Evolutionary conservation across 2,329 filamentous ascomycete species (phyloP), one percentile per base, ranked within the genome.

Genomic region (Seiridium unicorne): DNA sequence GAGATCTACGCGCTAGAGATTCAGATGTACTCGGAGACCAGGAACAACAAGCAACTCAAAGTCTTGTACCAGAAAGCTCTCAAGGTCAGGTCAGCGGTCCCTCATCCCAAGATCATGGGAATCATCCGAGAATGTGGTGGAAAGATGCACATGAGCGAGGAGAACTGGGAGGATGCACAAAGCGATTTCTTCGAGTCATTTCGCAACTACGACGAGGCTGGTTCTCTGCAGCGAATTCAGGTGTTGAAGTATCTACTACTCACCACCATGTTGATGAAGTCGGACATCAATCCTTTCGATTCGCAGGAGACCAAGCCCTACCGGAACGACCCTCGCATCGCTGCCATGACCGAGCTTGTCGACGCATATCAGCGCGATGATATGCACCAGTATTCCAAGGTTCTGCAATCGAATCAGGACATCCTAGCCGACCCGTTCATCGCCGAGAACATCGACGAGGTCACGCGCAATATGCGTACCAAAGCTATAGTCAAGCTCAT

Each of bases 141-240:
- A 68, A 99, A 99, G 82, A 99, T 99, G 95, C 93, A 98, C 79
- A 98, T 99, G 95, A 95, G 91, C 74, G 95, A 99, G 81, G 95
- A 98, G 79, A 98, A 98, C 74, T 99, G 95, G 95, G 92, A 95
- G 74, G 92, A 93, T 70, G 95, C 95, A 1, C 93, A 98, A 77
- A 94, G 89, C 68, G 95, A 98, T 79, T 99, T 99, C 76, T 97
- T 97, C 75, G 95, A 99, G 75, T 96, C 94, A 1, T 99, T 99
- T 81, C 91, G 93, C 60, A 98, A 97, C 79, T 99, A 98, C 78
- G 95, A 99, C 73, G 95, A 99, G 80, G 95, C 95, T 46, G 95
- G 95, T 51, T 97, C 93, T 34, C 84, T 97, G 69, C 94, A 98
- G 75, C 88, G 95, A 53, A 98, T 98, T 67, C 94, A 98, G 75